Conservation (phyloP, 768 basidiomycete species). For the Cystofilobasidium bisporidii region DNA sequence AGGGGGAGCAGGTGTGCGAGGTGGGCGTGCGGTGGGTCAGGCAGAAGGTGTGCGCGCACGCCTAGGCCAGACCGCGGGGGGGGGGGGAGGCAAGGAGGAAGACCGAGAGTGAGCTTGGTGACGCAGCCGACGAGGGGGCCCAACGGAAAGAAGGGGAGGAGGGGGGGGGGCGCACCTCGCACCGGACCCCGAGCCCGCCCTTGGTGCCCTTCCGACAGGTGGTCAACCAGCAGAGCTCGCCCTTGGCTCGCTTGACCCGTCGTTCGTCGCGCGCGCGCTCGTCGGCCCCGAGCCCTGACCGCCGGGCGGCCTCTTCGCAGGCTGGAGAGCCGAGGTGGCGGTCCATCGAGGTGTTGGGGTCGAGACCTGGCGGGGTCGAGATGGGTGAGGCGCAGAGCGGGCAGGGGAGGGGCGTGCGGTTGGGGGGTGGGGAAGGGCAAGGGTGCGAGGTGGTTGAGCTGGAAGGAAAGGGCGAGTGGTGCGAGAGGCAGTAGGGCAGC, state of each 20-base stretch:
- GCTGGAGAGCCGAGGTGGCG: slow-evolving; percentile 59
- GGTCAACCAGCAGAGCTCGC: slow-evolving; percentile 44
- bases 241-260: slow-evolving; percentile 34
- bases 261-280: slow-evolving; percentile 56
- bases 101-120: not conserved
- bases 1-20: not conserved
- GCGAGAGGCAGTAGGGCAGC: slow-evolving; percentile 50
- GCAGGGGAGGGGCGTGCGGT: slow-evolving; percentile 67
- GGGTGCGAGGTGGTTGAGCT: too few species aligned
- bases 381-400: slow-evolving; percentile 69
- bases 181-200: not conserved
- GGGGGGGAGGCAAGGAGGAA: not conserved
- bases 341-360: slow-evolving; percentile 75
- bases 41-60: not conserved
- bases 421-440: slow-evolving; percentile 63
- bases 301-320: slow-evolving; percentile 57
- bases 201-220: not conserved
- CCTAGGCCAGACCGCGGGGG: not conserved
- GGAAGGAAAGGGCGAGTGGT: too few species aligned
- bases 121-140: too few species aligned
- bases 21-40: not conserved
- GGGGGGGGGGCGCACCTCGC: not conserved
- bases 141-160: not conserved
- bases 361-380: slow-evolving; percentile 63
- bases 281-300: slow-evolving; percentile 45